Evolutionary conservation across 2,329 filamentous ascomycete genomes (phyloP).

Genomic region (Aspergillus costaricaensis): DNA sequence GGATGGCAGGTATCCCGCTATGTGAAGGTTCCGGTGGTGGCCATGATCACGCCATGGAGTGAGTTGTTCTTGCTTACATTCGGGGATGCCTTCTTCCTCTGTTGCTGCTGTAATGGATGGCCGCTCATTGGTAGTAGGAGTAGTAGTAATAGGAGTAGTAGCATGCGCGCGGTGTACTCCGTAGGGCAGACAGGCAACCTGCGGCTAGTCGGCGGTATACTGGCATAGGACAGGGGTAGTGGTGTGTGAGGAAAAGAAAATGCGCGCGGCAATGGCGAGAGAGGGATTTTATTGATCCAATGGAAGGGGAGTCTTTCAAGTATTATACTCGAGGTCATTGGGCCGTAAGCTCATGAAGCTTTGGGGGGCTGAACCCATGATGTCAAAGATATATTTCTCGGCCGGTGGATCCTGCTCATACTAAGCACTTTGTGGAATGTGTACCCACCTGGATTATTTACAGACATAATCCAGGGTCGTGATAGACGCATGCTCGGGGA

Average conservation of each 20-base stretch:
- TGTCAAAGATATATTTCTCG: not conserved
- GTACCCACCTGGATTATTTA: not conserved
- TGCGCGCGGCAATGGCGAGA: not conserved
- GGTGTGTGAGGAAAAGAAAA: not conserved
- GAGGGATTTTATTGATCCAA: not conserved
- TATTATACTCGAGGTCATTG: not conserved
- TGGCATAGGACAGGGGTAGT: not conserved
- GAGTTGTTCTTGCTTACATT: too few species aligned
- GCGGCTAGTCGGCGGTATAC: not conserved
- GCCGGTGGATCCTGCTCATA: not conserved
- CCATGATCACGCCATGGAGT: too few species aligned
- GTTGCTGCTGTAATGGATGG: not conserved
- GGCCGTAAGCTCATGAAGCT: not conserved
- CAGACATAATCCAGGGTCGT: not conserved
- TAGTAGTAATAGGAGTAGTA: not conserved
- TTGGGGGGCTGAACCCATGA: not conserved
- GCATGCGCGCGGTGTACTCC: not conserved
- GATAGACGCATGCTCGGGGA: not conserved
- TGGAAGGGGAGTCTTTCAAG: not conserved
- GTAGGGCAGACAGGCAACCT: constrained; percentile 1
- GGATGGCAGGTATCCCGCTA: too few species aligned
- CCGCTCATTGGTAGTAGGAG: too few species aligned
- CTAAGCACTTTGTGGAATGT: not conserved
- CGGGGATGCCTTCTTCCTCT: too few species aligned
- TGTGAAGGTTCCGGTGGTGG: too few species aligned